A percentile compares a stretch with the other conserved stretches of the same genome.
phyloP scores from a whole-genome alignment of 2,329 filamentous ascomycete species.

The Paecilomyces fulvus region DNA sequence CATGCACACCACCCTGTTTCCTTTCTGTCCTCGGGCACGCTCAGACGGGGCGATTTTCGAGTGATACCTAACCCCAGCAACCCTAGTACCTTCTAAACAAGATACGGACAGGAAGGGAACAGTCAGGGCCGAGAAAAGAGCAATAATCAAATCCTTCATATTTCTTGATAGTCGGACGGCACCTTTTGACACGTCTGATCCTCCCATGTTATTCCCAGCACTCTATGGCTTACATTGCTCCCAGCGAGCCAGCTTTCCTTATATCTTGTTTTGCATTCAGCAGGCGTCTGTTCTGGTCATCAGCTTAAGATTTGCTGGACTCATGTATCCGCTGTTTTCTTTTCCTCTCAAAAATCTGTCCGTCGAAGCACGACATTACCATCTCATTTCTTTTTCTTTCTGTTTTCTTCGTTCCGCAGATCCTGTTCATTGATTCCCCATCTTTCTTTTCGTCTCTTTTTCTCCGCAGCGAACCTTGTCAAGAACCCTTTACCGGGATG shows the following conservation, averaged over 20 bases:
- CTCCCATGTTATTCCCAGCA: conserved; percentile 3
- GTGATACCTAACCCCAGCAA: not conserved
- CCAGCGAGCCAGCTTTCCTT: conserved; percentile 17
- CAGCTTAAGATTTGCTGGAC: conserved; percentile 22
- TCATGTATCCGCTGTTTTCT: conserved; percentile 18
- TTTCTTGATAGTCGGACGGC: conserved; percentile 8
- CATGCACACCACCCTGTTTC: not conserved
- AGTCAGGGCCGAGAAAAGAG: conserved; percentile 4
- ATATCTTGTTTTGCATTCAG: conserved; percentile 26
- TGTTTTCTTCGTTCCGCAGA: conserved; percentile 2
- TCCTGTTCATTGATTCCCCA: conserved; percentile 3
- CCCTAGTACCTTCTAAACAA: not conserved
- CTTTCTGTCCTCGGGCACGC: conserved; percentile 1
- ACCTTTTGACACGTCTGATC: conserved; percentile 1
- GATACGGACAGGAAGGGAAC: not conserved
- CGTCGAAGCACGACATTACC: conserved; percentile 1
- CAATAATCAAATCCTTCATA: conserved; percentile 2
- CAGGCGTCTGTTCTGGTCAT: conserved; percentile 29
- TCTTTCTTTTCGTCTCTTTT: not conserved
- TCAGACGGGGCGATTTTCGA: not conserved
- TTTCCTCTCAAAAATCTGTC: conserved; percentile 6
- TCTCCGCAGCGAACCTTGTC: not conserved
- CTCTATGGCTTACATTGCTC: conserved; percentile 13
- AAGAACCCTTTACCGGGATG: not conserved
- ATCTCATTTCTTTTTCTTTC: conserved; percentile 3